A percentile compares a stretch with the other conserved stretches of the same genome.
phyloP scores from a whole-genome alignment of 495 filamentous ascomycete genomes.

The Neurospora terricola region DNA sequence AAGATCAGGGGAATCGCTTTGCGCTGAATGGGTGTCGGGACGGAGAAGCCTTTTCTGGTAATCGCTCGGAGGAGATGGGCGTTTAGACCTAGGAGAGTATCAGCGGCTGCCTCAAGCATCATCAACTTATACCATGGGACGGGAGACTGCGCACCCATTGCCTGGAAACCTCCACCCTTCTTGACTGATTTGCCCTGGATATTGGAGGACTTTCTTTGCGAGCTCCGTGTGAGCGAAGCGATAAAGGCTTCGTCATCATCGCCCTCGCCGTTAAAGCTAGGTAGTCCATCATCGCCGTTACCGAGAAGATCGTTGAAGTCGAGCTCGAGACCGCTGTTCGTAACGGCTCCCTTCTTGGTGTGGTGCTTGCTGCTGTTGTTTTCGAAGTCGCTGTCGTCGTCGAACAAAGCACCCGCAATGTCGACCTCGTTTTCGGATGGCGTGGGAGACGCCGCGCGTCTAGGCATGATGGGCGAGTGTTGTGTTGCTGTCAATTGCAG shows the following conservation, averaged over 20 bases:
- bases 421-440: constrained; percentile 87
- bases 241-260: constrained; percentile 78
- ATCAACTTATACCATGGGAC: neutral
- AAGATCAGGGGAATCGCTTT: constrained; percentile 90
- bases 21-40: constrained; percentile 93
- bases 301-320: constrained; percentile 35
- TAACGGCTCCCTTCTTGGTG: constrained; percentile 4
- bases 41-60: constrained; percentile 81
- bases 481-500: neutral
- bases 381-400: constrained; percentile 36
- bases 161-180: constrained; percentile 92
- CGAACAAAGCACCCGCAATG: constrained; percentile 71
- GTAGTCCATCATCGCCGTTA: constrained; percentile 9
- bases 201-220: constrained; percentile 73
- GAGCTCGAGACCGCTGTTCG: constrained; percentile 24
- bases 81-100: constrained; percentile 50
- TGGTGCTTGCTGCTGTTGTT: neutral
- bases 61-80: constrained; percentile 77
- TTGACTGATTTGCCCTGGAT: constrained; percentile 79
- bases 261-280: constrained; percentile 10
- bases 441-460: constrained; percentile 66
- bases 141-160: constrained; percentile 55
- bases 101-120: constrained; percentile 2
- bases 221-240: constrained; percentile 68
- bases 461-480: constrained; percentile 14